Percentiles rank a stretch among this genome's conserved stretches.
Evolutionary conservation across 2,329 filamentous ascomycete genomes (phyloP).

Genomic region (Colletotrichum sp.): DNA sequence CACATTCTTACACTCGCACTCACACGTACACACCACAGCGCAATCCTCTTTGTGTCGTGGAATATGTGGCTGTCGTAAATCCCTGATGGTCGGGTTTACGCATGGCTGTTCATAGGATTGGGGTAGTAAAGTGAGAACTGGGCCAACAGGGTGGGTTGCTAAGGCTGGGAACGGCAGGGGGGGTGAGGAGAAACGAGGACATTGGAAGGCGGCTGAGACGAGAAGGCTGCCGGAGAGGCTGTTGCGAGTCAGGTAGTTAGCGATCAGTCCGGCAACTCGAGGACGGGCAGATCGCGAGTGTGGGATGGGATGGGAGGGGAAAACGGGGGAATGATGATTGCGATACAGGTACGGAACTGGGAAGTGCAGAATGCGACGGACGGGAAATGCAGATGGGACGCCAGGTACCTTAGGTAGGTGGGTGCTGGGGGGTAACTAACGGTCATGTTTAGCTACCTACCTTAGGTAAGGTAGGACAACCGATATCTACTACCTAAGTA

Average conservation of each 20-base stretch:
- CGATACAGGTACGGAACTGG: not conserved
- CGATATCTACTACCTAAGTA: not conserved
- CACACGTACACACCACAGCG: not conserved
- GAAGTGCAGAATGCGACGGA: not conserved
- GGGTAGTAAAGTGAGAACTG: too few relatives aligned
- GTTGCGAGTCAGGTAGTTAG: not conserved
- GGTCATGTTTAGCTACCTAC: not conserved
- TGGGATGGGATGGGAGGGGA: not conserved
- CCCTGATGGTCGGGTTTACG: not conserved
- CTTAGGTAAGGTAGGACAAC: not conserved
- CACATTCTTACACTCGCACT: not conserved
- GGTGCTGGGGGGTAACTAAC: not conserved
- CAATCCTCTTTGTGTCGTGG: not conserved
- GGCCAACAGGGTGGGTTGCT: not conserved
- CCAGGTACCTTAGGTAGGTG: not conserved
- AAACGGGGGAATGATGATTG: not conserved
- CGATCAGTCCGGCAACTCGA: not conserved
- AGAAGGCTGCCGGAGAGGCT: not conserved
- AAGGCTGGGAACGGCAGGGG: not conserved
- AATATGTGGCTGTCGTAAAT: not conserved
- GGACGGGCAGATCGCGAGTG: conserved; percentile 1
- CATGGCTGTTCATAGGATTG: not conserved
- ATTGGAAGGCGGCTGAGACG: not conserved
- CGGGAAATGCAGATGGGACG: not conserved
- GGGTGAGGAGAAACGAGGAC: not conserved